A percentile compares a stretch with the other conserved stretches of the same genome.
Conservation (phyloP, 2,329 filamentous ascomycete species). For the Chalaropsis ovoidea region DNA sequence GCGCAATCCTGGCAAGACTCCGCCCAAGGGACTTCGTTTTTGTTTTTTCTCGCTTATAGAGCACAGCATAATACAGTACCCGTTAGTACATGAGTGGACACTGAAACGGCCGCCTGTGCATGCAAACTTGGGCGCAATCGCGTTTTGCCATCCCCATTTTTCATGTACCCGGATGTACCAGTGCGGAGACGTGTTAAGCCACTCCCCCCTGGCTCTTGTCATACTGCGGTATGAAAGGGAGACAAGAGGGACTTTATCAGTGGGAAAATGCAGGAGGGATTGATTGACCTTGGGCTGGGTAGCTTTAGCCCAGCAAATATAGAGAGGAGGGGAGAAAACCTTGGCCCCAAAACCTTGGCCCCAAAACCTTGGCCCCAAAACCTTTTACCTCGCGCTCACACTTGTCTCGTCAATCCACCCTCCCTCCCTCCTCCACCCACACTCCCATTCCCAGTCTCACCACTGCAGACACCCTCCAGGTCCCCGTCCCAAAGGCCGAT, state of each 20-base stretch:
- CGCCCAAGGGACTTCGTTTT: background rate
- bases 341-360: conserved; percentile 6
- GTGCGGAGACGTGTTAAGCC: conserved; percentile 15
- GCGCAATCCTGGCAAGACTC: conserved; percentile 1
- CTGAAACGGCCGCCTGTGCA: background rate
- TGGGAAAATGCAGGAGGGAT: background rate
- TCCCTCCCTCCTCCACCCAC: conserved; percentile 25
- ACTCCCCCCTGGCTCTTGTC: conserved; percentile 21
- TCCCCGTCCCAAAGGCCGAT: conserved; percentile 22
- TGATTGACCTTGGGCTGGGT: background rate
- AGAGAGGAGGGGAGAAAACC: conserved; percentile 21
- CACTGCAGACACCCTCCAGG: conserved; percentile 26
- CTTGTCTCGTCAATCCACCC: conserved; percentile 22
- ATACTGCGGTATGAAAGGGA: conserved; percentile 9
- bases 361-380: background rate
- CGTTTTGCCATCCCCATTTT: background rate
- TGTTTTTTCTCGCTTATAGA: background rate
- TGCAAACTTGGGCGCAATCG: background rate
- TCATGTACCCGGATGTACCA: conserved; percentile 8
- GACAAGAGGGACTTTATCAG: conserved; percentile 10
- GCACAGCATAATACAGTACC: background rate
- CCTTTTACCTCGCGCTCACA: conserved; percentile 16
- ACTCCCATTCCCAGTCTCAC: conserved; percentile 26
- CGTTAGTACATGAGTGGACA: background rate
- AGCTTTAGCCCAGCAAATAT: conserved; percentile 7